Percentiles rank a stretch among this genome's conserved stretches.
phyloP scores from a whole-genome alignment of 192 early-diverging fungal species.

The Coemansia sp. region DNA sequence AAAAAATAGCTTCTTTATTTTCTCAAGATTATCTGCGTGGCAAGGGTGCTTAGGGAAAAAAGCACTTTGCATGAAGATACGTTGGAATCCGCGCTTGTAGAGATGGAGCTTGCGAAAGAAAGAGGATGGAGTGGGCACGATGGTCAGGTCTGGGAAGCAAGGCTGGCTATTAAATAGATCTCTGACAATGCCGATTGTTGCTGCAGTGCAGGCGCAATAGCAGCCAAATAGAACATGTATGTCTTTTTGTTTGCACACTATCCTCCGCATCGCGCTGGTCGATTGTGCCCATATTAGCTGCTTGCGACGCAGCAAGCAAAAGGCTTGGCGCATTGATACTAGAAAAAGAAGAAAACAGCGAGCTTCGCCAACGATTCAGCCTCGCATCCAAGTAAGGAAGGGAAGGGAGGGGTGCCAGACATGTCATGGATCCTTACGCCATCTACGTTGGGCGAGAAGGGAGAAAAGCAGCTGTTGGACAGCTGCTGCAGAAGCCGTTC shows the following conservation, averaged over 20 bases:
- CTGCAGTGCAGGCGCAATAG: not conserved
- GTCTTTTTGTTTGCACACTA: not conserved
- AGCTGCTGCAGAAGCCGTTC: no score
- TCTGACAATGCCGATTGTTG: not conserved
- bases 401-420: not conserved
- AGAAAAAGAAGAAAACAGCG: not conserved
- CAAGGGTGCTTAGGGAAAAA: not conserved
- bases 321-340: not conserved
- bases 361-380: not conserved
- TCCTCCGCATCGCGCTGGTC: not conserved
- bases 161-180: not conserved
- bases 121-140: not conserved
- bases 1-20: no score
- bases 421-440: not conserved
- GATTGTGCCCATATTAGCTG: not conserved
- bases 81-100: not conserved
- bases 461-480: no score
- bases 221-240: not conserved
- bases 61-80: not conserved
- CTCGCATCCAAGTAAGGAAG: not conserved
- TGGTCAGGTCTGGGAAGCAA: not conserved
- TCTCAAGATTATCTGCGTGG: not conserved
- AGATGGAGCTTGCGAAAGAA: not conserved
- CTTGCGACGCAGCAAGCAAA: not conserved
- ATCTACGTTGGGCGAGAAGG: not conserved